Evolutionary conservation across 805 yeast genomes (phyloP), one percentile per base, ranked within the genome.

Genomic region (Ogataea ramenticola): DNA sequence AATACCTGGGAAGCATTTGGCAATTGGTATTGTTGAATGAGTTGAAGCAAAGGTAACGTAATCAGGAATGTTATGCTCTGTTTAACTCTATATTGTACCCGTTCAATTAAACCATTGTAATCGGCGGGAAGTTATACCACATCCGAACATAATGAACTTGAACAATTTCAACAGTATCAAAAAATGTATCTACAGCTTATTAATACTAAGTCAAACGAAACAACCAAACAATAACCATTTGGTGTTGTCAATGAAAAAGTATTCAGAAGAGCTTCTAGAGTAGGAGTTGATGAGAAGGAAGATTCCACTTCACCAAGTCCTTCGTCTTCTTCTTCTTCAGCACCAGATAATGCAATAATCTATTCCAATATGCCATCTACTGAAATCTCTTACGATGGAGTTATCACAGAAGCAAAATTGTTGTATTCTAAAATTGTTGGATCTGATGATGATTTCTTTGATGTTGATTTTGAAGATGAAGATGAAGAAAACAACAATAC

Each of bases 381-480:
- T 8, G 98, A 91, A 57, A 74, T 93, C 27, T 83, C 96, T 32
- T 91, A 89, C 61, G 97, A 91, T 60, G 98, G 96, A 27, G 77
- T 86, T 4, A 77, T 91, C 17, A 80, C 90, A 2, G 93, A 88
- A 48, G 88, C 90, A 7, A 84, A 80, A 58, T 67, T 77, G 19
- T 60, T 91, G 36, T 91, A 87, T 61, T 80, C 78, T 48, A 71
- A 74, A 45, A 81, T 91, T 49, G 95, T 93, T 11, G 98, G 98
- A 10, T 77, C 95, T 2, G 93, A 86, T 59, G 97, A 91, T 55
- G 98, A 91, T 64, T 93, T 93, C 67, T 91, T 91, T 59, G 96
- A 88, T 61, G 86, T 91, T 36, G 98, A 91, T 64, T 91, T 91
- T 58, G 97, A 91, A 64, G 98, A 91, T 61, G 96, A 89, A 19